Evolutionary conservation across 139 green algal genomes (phyloP).

Genomic region (Picochlorum sp.): DNA sequence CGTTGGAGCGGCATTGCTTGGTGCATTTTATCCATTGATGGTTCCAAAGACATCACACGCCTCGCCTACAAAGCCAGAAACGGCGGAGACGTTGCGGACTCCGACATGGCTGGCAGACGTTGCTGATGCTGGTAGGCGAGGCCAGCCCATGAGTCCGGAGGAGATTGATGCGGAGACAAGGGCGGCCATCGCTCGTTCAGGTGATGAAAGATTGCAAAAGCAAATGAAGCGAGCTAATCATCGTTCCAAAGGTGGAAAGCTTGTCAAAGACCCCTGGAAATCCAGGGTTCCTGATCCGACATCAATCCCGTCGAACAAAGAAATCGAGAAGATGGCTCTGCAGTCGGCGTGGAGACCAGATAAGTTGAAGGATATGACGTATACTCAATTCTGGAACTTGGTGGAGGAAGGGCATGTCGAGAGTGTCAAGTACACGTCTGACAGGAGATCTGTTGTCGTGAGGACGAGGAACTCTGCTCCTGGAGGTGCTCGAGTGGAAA

Average conservation of each 20-base stretch:
- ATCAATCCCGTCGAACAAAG: conserved; percentile 11
- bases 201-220: neutral
- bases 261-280: conserved; percentile 16
- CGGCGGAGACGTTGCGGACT: neutral
- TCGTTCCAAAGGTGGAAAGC: conserved; percentile 19
- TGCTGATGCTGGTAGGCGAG: too few relatives aligned
- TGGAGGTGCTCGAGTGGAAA: conserved; percentile 54
- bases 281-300: conserved; percentile 10
- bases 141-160: conserved; percentile 2
- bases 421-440: conserved; percentile 30
- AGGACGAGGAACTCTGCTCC: conserved; percentile 52
- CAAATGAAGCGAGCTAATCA: conserved; percentile 6
- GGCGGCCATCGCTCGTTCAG: neutral
- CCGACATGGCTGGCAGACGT: neutral
- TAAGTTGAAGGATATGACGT: conserved; percentile 49
- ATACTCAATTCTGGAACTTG: conserved; percentile 81
- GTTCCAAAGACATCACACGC: too few relatives aligned
- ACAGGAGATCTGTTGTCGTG: conserved; percentile 47
- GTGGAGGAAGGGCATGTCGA: conserved; percentile 59
- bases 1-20: too few relatives aligned
- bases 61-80: too few relatives aligned
- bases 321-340: conserved; percentile 17
- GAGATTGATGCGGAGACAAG: conserved; percentile 16
- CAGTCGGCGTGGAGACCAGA: conserved; percentile 37
- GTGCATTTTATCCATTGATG: too few relatives aligned